These are phyloP conservation scores for Apiospora rasikravindrae DNA, from an alignment of 2,329 filamentous ascomycete genomes.

Conservation along the genomic window DNA sequence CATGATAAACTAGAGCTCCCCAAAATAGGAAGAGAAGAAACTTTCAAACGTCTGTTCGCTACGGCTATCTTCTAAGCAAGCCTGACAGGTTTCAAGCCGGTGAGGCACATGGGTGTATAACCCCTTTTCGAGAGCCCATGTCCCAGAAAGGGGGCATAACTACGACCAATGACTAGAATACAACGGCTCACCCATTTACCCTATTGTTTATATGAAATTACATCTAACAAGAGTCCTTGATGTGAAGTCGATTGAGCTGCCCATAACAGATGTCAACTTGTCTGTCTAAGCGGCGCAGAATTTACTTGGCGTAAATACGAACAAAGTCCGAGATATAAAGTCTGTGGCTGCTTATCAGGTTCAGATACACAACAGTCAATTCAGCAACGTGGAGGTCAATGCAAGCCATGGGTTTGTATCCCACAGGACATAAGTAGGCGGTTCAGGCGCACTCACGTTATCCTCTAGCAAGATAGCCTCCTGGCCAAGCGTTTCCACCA, in stretches of 20 bases:
- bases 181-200: neutral
- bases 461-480: no score
- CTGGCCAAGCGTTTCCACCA: neutral
- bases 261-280: neutral
- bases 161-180: neutral
- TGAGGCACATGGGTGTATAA: no score
- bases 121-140: neutral
- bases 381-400: neutral
- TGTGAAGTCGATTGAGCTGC: neutral
- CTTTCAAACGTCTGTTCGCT: no score
- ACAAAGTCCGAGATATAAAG: neutral
- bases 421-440: neutral
- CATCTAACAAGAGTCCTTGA: no score
- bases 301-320: slow-evolving; percentile 4
- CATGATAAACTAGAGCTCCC: accelerated
- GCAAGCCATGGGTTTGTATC: neutral
- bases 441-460: no score
- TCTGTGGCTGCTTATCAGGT: neutral
- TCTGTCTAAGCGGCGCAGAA: neutral
- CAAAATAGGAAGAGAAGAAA: neutral
- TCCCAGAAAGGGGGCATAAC: no score
- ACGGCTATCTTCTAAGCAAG: neutral
- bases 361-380: neutral
- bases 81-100: neutral
- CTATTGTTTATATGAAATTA: no score